Conservation (phyloP, 2,329 filamentous ascomycete genomes). For the Ceratocystis cubensis region DNA sequence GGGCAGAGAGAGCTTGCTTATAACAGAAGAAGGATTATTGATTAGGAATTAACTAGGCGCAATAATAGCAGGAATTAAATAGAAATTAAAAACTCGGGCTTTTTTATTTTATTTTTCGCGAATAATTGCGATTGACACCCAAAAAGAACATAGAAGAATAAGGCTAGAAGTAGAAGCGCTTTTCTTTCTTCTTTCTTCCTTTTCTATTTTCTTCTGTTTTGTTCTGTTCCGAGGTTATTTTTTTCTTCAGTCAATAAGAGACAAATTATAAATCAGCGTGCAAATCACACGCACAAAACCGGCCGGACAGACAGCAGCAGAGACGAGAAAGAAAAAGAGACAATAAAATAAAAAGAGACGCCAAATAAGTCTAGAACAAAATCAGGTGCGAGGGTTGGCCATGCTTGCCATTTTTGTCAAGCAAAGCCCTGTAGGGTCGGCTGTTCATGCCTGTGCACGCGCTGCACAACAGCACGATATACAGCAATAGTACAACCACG, state of each 20-base stretch:
- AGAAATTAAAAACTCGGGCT: no score
- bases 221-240: neutral
- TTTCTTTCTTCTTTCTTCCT: neutral
- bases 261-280: neutral
- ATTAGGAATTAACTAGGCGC: no score
- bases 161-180: neutral
- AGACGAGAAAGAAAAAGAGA: neutral
- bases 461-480: neutral
- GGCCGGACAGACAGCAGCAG: neutral
- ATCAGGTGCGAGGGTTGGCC: no score
- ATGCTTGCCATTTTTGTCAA: no score
- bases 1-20: neutral
- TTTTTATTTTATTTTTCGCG: no score
- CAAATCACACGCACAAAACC: neutral
- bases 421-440: neutral
- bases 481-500: neutral
- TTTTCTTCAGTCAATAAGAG: neutral
- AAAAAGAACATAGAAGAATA: neutral
- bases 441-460: neutral
- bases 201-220: neutral
- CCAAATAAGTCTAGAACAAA: neutral
- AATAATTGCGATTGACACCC: neutral
- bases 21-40: no score
- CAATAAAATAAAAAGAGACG: neutral
- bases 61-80: no score